Evolutionary conservation across 2,329 filamentous ascomycete genomes (phyloP).

Genomic region (Ophiostoma quercus): DNA sequence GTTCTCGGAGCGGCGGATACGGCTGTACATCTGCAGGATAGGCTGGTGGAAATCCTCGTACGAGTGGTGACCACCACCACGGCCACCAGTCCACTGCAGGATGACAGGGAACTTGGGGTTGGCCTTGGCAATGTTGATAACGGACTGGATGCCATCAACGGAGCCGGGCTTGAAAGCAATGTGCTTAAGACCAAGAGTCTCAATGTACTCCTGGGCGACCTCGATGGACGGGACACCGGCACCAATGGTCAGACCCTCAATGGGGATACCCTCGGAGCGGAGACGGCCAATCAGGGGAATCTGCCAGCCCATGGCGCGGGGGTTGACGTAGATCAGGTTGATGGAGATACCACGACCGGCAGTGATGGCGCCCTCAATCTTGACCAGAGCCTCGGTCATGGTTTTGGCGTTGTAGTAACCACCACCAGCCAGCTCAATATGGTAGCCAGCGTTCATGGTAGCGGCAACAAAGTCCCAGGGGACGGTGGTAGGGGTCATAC

Average conservation of each 20-base stretch:
- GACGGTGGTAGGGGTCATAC: constrained; percentile 88
- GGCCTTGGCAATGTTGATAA: constrained; percentile 90
- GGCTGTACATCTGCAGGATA: constrained; percentile 82
- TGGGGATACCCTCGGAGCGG: constrained; percentile 78
- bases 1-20: constrained; percentile 79
- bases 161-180: constrained; percentile 94
- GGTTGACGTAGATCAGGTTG: constrained; percentile 89
- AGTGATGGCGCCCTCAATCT: constrained; percentile 79
- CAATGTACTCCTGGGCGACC: constrained; percentile 87
- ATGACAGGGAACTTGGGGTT: constrained; percentile 91
- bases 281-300: constrained; percentile 78
- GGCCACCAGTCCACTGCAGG: constrained; percentile 90
- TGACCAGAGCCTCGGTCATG: constrained; percentile 76
- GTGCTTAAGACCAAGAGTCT: constrained; percentile 87
- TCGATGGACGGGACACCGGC: constrained; percentile 91
- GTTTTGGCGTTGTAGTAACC: constrained; percentile 79
- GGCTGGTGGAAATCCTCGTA: constrained; percentile 94
- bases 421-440: constrained; percentile 83
- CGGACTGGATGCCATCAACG: constrained; percentile 77
- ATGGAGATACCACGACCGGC: constrained; percentile 81
- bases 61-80: constrained; percentile 90
- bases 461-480: constrained; percentile 88
- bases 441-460: constrained; percentile 92
- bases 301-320: constrained; percentile 86
- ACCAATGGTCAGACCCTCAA: constrained; percentile 87